phyloP scores from a whole-genome alignment of 208 protist genomes.

The Trypanosoma mega region DNA sequence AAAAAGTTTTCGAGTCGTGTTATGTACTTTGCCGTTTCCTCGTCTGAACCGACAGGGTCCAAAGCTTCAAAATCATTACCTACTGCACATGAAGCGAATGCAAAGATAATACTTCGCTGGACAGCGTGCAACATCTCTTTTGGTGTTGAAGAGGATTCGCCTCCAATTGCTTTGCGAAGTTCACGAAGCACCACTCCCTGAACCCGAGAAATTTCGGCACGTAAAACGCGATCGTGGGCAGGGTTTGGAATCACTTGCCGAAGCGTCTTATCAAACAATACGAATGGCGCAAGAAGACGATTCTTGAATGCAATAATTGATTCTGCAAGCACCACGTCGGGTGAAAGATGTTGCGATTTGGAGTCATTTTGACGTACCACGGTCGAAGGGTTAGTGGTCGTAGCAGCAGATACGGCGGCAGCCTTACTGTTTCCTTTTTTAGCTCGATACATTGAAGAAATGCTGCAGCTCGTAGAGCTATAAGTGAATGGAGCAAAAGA shows the following conservation, averaged over 20 bases:
- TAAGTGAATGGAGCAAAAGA: background rate
- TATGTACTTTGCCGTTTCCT: constrained; percentile 32
- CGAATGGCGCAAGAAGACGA: constrained; percentile 49
- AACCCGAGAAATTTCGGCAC: constrained; percentile 37
- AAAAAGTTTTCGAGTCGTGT: constrained; percentile 46
- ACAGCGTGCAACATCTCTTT: constrained; percentile 55
- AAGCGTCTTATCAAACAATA: constrained; percentile 45
- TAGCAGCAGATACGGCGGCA: background rate
- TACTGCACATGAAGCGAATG: constrained; percentile 46
- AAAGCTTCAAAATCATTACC: constrained; percentile 19
- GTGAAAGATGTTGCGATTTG: background rate
- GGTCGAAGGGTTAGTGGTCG: background rate
- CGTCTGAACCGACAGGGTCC: constrained; percentile 26
- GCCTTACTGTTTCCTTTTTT: background rate
- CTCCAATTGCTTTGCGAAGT: constrained; percentile 31
- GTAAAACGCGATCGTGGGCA: constrained; percentile 34
- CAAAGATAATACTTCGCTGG: constrained; percentile 39
- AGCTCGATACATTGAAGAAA: constrained; percentile 13
- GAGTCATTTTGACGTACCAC: background rate
- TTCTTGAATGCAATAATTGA: constrained; percentile 35
- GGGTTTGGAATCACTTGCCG: constrained; percentile 48
- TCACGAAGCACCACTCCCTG: constrained; percentile 45
- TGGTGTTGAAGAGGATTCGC: constrained; percentile 30
- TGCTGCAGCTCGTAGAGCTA: no score
- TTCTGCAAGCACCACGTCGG: background rate